Percentiles rank a stretch among this genome's conserved stretches.
Conservation (phyloP, 2,329 filamentous ascomycete species). For the Diaporthe vaccinii region DNA sequence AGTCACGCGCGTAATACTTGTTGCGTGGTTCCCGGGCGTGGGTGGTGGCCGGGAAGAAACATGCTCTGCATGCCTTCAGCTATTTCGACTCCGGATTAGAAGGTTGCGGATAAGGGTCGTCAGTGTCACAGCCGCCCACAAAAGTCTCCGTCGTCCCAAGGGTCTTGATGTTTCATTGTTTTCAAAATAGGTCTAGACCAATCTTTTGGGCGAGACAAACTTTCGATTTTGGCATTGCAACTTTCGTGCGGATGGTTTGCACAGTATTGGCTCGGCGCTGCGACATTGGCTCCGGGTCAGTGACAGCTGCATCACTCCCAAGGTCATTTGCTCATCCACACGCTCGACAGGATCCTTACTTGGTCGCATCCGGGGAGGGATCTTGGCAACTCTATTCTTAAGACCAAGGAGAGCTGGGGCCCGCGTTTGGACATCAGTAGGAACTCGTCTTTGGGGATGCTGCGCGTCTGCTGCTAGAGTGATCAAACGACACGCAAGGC, state of each 20-base stretch:
- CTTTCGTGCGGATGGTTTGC: slow-evolving; percentile 8
- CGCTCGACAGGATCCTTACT: background rate
- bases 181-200: slow-evolving; percentile 17
- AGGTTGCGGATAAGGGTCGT: slow-evolving; percentile 9
- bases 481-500: background rate
- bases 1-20: background rate
- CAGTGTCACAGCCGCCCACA: background rate
- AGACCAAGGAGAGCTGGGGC: background rate
- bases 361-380: slow-evolving; percentile 3
- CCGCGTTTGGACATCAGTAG: background rate
- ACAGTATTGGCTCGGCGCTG: slow-evolving; percentile 10
- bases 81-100: background rate
- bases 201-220: slow-evolving; percentile 15
- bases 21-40: slow-evolving; percentile 6
- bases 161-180: slow-evolving; percentile 6
- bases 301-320: background rate
- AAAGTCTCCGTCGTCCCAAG: slow-evolving; percentile 10
- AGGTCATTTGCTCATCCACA: background rate
- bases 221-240: slow-evolving; percentile 17
- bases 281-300: background rate
- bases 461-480: background rate
- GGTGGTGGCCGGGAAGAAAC: background rate
- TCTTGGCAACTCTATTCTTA: slow-evolving; percentile 16
- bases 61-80: slow-evolving; percentile 9
- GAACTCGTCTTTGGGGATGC: background rate